Evolutionary conservation across 371 early-diverging fungal genomes (phyloP).

Genomic region (Zychaea mexicana): DNA sequence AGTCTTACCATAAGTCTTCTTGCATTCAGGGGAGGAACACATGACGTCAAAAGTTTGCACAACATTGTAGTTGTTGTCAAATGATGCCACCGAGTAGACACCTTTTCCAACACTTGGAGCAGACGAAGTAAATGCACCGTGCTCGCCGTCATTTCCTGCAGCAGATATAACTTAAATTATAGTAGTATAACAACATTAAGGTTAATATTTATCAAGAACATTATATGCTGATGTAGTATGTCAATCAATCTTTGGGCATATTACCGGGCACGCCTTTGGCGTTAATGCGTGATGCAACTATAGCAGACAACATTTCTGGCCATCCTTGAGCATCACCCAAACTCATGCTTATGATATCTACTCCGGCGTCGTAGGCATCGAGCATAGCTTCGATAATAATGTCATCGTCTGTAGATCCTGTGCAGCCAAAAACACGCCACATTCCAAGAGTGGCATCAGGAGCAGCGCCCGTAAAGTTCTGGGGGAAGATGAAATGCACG

Average conservation of each 20-base stretch:
- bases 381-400: conserved; percentile 69
- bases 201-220: background rate
- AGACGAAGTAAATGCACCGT: conserved; percentile 43
- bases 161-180: conserved; percentile 47
- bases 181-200: background rate
- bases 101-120: conserved; percentile 53
- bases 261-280: conserved; percentile 28
- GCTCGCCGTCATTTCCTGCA: conserved; percentile 54
- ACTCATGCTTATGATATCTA: conserved; percentile 68
- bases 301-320: conserved; percentile 41
- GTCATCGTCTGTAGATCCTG: conserved; percentile 55
- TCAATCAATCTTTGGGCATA: too few relatives aligned
- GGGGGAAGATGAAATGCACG: background rate
- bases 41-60: background rate
- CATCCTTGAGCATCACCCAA: conserved; percentile 61
- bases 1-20: background rate
- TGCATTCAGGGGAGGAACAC: background rate
- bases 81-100: conserved; percentile 58
- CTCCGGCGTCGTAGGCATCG: conserved; percentile 54
- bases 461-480: conserved; percentile 63
- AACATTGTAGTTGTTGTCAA: conserved; percentile 38
- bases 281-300: conserved; percentile 43
- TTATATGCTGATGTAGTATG: too few relatives aligned
- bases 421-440: conserved; percentile 66
- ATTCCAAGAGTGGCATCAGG: conserved; percentile 58